phyloP scores from a whole-genome alignment of 164 flowering plant genomes.

The Magnolia changhungtana region DNA sequence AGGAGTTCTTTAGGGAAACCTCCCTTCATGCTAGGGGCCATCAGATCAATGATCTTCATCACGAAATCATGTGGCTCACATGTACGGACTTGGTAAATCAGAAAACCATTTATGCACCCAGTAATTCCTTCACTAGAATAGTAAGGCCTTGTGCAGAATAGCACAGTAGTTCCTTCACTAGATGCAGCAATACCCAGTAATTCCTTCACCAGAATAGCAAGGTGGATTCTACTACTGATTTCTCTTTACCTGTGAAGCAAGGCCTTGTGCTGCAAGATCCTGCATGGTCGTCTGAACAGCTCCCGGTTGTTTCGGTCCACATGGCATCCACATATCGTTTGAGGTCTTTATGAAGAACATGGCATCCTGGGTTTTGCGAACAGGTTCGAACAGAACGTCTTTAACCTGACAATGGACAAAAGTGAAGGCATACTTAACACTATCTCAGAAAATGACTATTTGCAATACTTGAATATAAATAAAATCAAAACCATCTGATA shows the following conservation, averaged over 20 bases:
- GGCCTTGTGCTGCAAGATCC: conserved; percentile 83
- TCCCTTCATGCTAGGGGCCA: no score
- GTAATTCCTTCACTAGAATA: background rate
- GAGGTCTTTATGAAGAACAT: conserved; percentile 70
- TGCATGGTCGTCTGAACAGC: conserved; percentile 89
- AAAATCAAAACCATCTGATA: background rate
- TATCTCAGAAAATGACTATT: background rate
- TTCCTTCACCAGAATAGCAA: background rate
- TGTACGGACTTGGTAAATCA: no score
- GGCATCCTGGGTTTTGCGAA: conserved; percentile 98
- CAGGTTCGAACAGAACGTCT: conserved; percentile 95
- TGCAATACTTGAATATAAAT: background rate
- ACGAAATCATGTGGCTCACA: no score
- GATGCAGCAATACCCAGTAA: background rate
- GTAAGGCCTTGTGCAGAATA: no score
- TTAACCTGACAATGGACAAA: conserved; percentile 57
- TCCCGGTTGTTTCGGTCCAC: conserved; percentile 93
- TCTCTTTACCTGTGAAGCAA: conserved; percentile 68
- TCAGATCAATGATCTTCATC: no score
- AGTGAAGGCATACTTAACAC: background rate
- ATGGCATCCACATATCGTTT: conserved; percentile 78
- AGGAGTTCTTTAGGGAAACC: no score
- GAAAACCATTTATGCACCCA: no score
- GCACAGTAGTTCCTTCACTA: background rate
- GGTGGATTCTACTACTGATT: background rate